Evolutionary conservation across 352 stramenopile genomes (phyloP).

Genomic region (Globisporangium polare): DNA sequence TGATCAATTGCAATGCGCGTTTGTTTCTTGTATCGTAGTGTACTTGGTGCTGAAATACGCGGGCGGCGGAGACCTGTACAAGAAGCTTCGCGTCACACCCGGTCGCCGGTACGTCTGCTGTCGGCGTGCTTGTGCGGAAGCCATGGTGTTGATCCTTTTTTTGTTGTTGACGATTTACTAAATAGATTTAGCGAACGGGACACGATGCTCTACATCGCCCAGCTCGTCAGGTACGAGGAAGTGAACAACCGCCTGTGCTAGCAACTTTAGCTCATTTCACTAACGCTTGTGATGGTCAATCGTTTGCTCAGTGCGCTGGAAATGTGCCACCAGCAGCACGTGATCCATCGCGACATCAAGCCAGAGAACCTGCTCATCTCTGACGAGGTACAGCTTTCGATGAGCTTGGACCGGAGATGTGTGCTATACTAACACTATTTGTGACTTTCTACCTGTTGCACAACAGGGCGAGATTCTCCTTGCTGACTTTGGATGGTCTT

Average conservation of each 20-base stretch:
- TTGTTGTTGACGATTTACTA: not conserved
- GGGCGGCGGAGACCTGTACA: slow-evolving; percentile 80
- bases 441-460: not conserved
- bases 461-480: slow-evolving; percentile 94
- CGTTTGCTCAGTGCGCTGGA: slow-evolving; percentile 38
- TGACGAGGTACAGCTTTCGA: slow-evolving; percentile 31
- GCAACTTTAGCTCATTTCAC: too few species aligned
- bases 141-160: not conserved
- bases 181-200: slow-evolving; percentile 58
- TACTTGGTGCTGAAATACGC: slow-evolving; percentile 90
- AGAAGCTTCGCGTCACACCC: slow-evolving; percentile 56
- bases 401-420: not conserved
- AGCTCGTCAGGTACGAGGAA: slow-evolving; percentile 56
- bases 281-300: not conserved
- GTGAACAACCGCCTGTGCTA: too few species aligned
- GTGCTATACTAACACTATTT: not conserved
- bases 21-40: slow-evolving; percentile 24
- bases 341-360: slow-evolving; percentile 95
- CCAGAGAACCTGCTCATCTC: slow-evolving; percentile 93
- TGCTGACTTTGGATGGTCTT: slow-evolving; percentile 99
- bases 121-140: not conserved
- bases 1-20: not conserved
- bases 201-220: slow-evolving; percentile 60
- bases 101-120: slow-evolving; percentile 29
- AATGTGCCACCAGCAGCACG: slow-evolving; percentile 73